phyloP scores from a whole-genome alignment of 2,329 filamentous ascomycete species.

The Penicillium sp. region DNA sequence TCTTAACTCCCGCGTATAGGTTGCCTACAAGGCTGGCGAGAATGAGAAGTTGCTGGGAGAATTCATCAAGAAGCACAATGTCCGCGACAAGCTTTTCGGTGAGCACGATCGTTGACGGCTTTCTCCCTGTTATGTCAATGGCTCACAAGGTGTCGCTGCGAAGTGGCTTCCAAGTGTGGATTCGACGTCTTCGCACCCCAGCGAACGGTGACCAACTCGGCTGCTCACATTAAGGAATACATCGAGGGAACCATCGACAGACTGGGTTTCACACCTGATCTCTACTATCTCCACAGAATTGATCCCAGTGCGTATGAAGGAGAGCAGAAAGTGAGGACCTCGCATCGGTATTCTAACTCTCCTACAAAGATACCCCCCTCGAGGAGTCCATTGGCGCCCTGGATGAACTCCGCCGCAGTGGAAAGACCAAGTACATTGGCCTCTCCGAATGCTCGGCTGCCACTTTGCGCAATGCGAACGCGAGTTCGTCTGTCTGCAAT shows the following conservation, averaged over 20 bases:
- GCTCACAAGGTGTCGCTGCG: no score
- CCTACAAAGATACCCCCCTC: constrained; percentile 40
- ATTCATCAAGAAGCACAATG: constrained; percentile 52
- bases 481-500: constrained; percentile 31
- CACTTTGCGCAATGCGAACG: constrained; percentile 47
- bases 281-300: constrained; percentile 48
- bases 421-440: constrained; percentile 52
- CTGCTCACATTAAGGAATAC: constrained; percentile 48
- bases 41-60: constrained; percentile 53
- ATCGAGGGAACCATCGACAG: constrained; percentile 52
- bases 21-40: constrained; percentile 47
- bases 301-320: constrained; percentile 47
- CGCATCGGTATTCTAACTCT: constrained; percentile 3
- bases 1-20: constrained; percentile 20
- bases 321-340: no score
- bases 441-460: constrained; percentile 49
- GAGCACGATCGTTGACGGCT: no score
- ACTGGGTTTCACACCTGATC: constrained; percentile 48
- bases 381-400: constrained; percentile 50
- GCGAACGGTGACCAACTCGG: constrained; percentile 44
- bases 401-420: constrained; percentile 46
- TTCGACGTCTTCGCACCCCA: constrained; percentile 40
- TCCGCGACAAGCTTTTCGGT: constrained; percentile 52
- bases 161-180: constrained; percentile 53
- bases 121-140: background rate